Base-by-base conservation (phyloP, 768 basidiomycete species). In the Rhodotorula babjevae region DNA sequence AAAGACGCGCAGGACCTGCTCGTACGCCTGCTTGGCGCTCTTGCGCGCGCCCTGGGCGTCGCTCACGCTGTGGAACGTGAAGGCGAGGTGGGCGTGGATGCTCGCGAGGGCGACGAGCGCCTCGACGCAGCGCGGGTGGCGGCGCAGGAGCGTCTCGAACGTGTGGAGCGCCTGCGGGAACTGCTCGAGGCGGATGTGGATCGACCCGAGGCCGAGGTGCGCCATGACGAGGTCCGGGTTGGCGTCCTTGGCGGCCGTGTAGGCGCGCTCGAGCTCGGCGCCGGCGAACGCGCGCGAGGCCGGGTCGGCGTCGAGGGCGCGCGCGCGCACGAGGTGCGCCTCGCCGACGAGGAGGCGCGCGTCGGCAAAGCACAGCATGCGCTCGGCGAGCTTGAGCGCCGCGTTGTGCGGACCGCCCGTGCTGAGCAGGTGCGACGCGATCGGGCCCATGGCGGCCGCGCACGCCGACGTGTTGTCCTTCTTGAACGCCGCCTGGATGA, bases 321-420 rank as follows among this genome's bases (percentile, higher is more conserved):
- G 87, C 4, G 88, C 95, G 23, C 93, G 88, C 46, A 90, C 85
- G 25, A 94, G 82, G 78, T 93, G 90, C 6, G 93, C 90, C 77
- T 96, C 94, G 1, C 91, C 89, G 42, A 94, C 84, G 25, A 95
- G 83, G 0, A 90, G 85, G 46, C 92, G 84, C 0, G 90, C 92
- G 77, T 98, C 95, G 0, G 94, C 90, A 78, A 91, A 96, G 79
- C 97, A 93, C 53, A 98, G 88, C 0, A 93, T 90, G 63, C 93
- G 87, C 78, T 98, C 96, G 33, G 93, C 93, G 29, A 98, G 84
- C 83, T 98, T 99, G 57, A 95, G 80, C 0, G 93, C 11, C 11
- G 85, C 83, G 58, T 85, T 82, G 62, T 88, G 86, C 12, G 29
- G 59, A 6, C 58, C 71, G 5, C 87, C 87, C 36, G 89, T 91